Conservation (phyloP, 148 eudicot species). For the Bassia scoparia region DNA sequence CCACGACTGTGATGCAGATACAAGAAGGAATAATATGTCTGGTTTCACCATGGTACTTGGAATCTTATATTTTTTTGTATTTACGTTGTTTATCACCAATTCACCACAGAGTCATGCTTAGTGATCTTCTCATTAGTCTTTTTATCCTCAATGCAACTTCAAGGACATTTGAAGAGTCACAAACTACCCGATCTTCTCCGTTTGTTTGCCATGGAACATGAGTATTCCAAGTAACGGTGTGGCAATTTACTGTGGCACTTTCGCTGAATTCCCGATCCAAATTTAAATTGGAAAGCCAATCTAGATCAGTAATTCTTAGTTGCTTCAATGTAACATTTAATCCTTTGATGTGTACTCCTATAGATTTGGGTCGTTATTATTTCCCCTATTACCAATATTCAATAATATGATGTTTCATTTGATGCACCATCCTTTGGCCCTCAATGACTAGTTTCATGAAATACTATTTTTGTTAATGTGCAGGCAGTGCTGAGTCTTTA, state of each 20-base stretch:
- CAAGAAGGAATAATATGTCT: too few species aligned
- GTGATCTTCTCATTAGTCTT: too few species aligned
- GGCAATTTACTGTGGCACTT: neutral
- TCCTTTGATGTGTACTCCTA: neutral
- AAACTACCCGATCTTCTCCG: slow-evolving; percentile 73
- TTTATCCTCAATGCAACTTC: slow-evolving; percentile 55
- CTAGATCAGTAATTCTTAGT: neutral
- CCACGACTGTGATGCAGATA: too few species aligned
- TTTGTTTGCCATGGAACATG: slow-evolving; percentile 94
- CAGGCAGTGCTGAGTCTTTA: slow-evolving; percentile 59
- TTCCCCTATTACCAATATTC: neutral
- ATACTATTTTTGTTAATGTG: slow-evolving; percentile 15
- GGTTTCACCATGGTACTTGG: too few species aligned
- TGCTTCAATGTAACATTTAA: neutral
- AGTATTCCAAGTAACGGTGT: slow-evolving; percentile 80
- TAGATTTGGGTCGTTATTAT: neutral
- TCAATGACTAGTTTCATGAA: neutral
- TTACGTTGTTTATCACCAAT: too few species aligned
- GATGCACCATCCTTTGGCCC: neutral
- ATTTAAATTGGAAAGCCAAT: neutral
- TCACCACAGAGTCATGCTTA: too few species aligned
- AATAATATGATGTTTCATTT: neutral
- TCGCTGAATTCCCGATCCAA: neutral
- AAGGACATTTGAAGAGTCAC: slow-evolving; percentile 70
- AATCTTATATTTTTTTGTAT: too few species aligned